These are phyloP conservation scores for Grifola frondosa DNA, from an alignment of 1,284 basidiomycete species.

Conservation along the genomic window DNA sequence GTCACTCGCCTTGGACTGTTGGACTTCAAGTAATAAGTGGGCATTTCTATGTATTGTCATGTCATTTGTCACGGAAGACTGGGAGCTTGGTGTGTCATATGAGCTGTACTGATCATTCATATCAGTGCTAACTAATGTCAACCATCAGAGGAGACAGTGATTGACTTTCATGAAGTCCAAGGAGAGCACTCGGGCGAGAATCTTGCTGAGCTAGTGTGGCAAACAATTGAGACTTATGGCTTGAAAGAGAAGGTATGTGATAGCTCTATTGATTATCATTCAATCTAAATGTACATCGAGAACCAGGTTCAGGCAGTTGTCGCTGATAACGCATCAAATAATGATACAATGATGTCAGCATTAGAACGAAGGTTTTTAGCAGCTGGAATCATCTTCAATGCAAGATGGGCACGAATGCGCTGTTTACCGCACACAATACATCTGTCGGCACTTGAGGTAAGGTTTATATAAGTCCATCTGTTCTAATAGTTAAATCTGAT, in stretches of 20 bases:
- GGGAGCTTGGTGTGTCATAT: slow-evolving; percentile 4
- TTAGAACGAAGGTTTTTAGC: not conserved
- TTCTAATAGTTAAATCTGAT: not conserved
- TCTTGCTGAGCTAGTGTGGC: not conserved
- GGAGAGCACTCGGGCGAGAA: slow-evolving; percentile 4
- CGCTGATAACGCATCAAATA: slow-evolving; percentile 1
- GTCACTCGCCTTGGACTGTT: not conserved
- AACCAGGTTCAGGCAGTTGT: not conserved
- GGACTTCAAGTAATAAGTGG: slow-evolving; percentile 2
- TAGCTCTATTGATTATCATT: not conserved
- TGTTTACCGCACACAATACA: slow-evolving; percentile 2
- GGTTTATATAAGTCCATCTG: no score
- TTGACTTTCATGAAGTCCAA: not conserved
- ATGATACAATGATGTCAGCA: slow-evolving; percentile 5
- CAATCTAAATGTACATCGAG: not conserved
- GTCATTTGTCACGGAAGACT: not conserved
- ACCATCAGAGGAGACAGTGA: not conserved
- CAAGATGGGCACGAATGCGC: slow-evolving; percentile 1
- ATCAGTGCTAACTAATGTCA: not conserved
- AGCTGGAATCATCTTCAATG: not conserved
- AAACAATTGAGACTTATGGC: not conserved
- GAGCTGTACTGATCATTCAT: not conserved
- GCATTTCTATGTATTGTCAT: slow-evolving; percentile 1
- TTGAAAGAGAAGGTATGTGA: not conserved
- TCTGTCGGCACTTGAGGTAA: slow-evolving; percentile 1